Evolutionary conservation across 163 green algal genomes (phyloP).

Genomic region (Smithsoniella earleae): DNA sequence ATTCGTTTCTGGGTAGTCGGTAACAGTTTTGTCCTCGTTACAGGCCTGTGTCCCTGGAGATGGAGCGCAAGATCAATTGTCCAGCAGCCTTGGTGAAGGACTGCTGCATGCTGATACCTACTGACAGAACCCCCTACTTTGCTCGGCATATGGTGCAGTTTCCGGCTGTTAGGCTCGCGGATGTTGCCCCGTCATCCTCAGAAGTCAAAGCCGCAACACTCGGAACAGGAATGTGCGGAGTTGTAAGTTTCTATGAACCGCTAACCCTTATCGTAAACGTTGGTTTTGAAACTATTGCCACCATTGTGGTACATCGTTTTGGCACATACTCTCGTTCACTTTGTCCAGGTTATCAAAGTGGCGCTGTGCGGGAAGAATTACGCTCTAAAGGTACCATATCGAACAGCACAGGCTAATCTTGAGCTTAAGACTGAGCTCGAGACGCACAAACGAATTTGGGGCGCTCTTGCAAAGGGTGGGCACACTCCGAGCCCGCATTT

Average conservation of each 20-base stretch:
- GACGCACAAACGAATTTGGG: slow-evolving; percentile 3
- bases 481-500: slow-evolving; percentile 8
- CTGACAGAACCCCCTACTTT: neutral
- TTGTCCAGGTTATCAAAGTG: neutral
- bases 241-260: neutral
- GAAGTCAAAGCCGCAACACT: slow-evolving; percentile 2
- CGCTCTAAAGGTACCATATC: slow-evolving; percentile 13
- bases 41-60: no score
- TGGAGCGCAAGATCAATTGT: no score
- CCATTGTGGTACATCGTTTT: neutral
- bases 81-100: no score
- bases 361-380: neutral
- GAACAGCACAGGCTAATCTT: slow-evolving; percentile 7
- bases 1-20: no score
- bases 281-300: neutral
- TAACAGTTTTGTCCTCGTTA: no score
- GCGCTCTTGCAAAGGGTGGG: neutral
- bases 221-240: neutral
- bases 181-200: slow-evolving; percentile 1
- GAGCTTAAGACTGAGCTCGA: slow-evolving; percentile 7
- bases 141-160: neutral
- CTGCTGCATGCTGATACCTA: slow-evolving; percentile 1
- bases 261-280: neutral
- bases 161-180: neutral
- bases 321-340: neutral